These are phyloP conservation scores for Agarophyton chilense DNA, from an alignment of 23 red algal species.

Conservation along the genomic window DNA sequence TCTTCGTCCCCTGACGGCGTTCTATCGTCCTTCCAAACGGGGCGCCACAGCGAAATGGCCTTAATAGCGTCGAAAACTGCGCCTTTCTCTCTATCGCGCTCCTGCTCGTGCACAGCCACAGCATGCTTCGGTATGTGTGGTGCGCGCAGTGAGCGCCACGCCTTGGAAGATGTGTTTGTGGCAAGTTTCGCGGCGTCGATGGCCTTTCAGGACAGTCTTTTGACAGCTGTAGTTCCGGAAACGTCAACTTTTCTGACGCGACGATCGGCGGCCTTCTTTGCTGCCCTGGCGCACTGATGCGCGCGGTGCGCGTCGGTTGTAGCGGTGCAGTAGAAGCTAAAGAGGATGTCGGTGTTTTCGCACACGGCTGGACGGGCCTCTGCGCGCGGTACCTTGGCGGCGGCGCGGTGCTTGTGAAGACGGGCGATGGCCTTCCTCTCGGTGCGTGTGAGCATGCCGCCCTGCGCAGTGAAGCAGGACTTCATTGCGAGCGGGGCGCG, in stretches of 20 bases:
- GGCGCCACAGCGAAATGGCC: slow-evolving; percentile 6
- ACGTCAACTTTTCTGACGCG: background rate
- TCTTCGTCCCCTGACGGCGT: background rate
- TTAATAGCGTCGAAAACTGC: background rate
- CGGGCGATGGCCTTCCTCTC: slow-evolving; percentile 51
- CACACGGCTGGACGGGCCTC: background rate
- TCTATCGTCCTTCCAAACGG: background rate
- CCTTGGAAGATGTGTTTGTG: too few relatives aligned
- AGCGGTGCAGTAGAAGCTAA: slow-evolving; percentile 14
- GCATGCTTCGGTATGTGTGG: too few relatives aligned
- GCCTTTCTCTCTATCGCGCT: background rate
- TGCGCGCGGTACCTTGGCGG: background rate
- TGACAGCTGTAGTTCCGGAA: background rate
- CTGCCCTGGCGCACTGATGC: background rate
- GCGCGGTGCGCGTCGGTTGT: background rate
- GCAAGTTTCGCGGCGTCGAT: background rate
- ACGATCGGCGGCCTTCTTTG: background rate
- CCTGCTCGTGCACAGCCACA: too few relatives aligned
- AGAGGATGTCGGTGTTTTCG: slow-evolving; percentile 5
- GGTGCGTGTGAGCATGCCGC: slow-evolving; percentile 50
- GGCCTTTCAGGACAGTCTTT: background rate
- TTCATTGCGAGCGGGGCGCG: slow-evolving; percentile 1
- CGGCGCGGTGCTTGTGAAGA: slow-evolving; percentile 31
- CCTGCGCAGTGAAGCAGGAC: slow-evolving; percentile 39
- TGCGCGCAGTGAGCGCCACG: background rate